These are phyloP conservation scores for Podospora conica DNA, from an alignment of 495 filamentous ascomycete genomes.

Conservation along the genomic window DNA sequence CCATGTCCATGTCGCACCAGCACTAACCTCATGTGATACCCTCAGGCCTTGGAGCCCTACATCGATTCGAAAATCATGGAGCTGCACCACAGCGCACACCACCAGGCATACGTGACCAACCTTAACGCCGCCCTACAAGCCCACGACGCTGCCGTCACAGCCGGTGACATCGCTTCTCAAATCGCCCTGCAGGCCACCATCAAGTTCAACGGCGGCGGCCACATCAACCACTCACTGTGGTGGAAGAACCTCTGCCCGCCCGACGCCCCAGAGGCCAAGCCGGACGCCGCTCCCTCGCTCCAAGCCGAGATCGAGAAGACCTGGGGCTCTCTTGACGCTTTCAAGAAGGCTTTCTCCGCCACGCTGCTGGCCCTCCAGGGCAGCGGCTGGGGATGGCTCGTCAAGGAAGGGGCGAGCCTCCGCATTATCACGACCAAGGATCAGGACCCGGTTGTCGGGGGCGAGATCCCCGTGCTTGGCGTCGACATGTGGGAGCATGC, in stretches of 20 bases:
- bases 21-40: slow-evolving; percentile 24
- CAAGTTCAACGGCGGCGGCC: slow-evolving; percentile 88
- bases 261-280: slow-evolving; percentile 56
- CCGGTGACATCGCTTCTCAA: slow-evolving; percentile 52
- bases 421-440: slow-evolving; percentile 77
- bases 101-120: slow-evolving; percentile 66
- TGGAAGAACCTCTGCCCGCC: slow-evolving; percentile 87
- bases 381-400: slow-evolving; percentile 82
- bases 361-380: slow-evolving; percentile 54
- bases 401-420: slow-evolving; percentile 72
- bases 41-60: slow-evolving; percentile 72
- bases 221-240: slow-evolving; percentile 89
- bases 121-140: slow-evolving; percentile 57
- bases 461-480: slow-evolving; percentile 79
- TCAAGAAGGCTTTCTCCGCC: slow-evolving; percentile 72
- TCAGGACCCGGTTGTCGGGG: slow-evolving; percentile 89
- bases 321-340: slow-evolving; percentile 59
- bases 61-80: slow-evolving; percentile 96
- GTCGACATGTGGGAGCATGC: slow-evolving; percentile 91
- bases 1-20: not conserved
- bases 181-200: slow-evolving; percentile 71
- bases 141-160: slow-evolving; percentile 42
- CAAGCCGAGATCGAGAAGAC: slow-evolving; percentile 56
- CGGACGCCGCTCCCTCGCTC: slow-evolving; percentile 53
- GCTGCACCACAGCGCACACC: slow-evolving; percentile 67